Evolutionary conservation across 208 protist genomes (phyloP), one percentile per base, ranked within the genome.

Genomic region (Leishmania braziliensis): DNA sequence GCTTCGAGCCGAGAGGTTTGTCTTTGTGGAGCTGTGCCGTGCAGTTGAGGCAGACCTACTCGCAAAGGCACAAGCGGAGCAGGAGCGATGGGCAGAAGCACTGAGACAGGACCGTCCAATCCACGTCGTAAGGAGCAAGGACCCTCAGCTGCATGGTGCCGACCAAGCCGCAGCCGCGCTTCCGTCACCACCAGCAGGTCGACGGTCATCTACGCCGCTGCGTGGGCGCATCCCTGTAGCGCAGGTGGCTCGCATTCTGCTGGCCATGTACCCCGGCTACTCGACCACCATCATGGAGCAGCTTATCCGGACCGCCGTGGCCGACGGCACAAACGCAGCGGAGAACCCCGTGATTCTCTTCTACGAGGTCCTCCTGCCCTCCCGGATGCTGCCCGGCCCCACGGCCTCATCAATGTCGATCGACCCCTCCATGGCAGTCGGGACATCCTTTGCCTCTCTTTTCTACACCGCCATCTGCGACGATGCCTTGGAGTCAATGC

Each of bases 201-300:
- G 5, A 62, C 72, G 5, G n/a, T 29, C 66, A n/a, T 53, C n/a
- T 36, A 69, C 50, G 29, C 72, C 71, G 2, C 50, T 74, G 58
- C 73, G 58, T 18, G 92, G 91, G 74, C 82, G 84, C 46, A 83
- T 96, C n/a, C 90, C 93, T 18, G 77, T 86, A n/a, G 86, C 87
- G 36, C 87, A 94, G 56, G 78, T 96, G 66, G 86, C 88, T 6
- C 83, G 81, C 43, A 75, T 94, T n/a, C 77, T 96, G 6, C 81
- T 86, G 63, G 81, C 85, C 75, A 93, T 96, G 88, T 96, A 92
- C 84, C 93, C 93, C 20, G 86, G 84, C 68, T 96, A 96, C 80
- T 50, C 91, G 20, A 29, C 85, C 48, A 29, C 69, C 48, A 82
- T 74, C 8, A 43, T 96, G 18, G 75, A 88, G 78, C 78, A 95